These are phyloP conservation scores for Rosa lucieae DNA, from an alignment of 306 rosid species.

Conservation along the genomic window DNA sequence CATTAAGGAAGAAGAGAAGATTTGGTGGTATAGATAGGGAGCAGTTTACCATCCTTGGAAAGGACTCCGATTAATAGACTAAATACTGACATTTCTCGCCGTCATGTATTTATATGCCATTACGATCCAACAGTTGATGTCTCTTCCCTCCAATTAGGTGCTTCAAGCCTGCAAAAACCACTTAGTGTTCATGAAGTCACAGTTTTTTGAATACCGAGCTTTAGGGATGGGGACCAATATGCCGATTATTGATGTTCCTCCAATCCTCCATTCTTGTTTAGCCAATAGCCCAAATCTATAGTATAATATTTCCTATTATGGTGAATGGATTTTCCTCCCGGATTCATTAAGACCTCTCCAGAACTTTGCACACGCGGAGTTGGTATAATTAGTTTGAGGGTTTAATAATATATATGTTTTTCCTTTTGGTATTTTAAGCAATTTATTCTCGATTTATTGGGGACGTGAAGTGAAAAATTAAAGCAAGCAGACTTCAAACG, in stretches of 20 bases:
- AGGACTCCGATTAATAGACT: background rate
- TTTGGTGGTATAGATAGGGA: background rate
- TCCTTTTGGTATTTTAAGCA: background rate
- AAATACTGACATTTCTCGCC: background rate
- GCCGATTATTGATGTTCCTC: too few relatives aligned
- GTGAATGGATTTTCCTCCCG: background rate
- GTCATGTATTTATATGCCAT: too few relatives aligned
- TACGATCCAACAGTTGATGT: too few relatives aligned
- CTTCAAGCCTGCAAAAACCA: too few relatives aligned
- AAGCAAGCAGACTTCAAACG: background rate
- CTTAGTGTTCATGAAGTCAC: too few relatives aligned
- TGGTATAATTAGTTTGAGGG: background rate
- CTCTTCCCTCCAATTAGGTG: too few relatives aligned
- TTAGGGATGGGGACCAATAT: too few relatives aligned
- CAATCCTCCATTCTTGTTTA: background rate
- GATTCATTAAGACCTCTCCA: background rate
- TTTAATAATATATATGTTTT: background rate
- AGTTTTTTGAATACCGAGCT: too few relatives aligned
- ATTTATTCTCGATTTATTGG: background rate
- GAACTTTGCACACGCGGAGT: background rate
- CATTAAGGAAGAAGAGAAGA: background rate
- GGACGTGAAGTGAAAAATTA: background rate
- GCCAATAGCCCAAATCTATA: too few relatives aligned
- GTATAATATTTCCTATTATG: too few relatives aligned
- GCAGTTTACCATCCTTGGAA: background rate